Conservation (phyloP, 257 asterid species). For the Solanum paucissectum region DNA sequence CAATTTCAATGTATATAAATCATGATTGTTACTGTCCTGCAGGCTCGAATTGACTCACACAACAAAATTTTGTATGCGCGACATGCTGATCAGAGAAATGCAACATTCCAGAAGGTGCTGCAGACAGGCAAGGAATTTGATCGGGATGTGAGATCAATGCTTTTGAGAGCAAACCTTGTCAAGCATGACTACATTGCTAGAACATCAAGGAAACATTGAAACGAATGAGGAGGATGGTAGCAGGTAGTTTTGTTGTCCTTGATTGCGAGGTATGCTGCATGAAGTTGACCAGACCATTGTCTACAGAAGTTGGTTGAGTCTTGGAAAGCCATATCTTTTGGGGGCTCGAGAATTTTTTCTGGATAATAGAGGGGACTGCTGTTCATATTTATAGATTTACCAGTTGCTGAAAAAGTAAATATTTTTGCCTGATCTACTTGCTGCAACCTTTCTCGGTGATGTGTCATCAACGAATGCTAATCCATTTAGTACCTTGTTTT, state of each 20-base stretch:
- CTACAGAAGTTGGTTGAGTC: not conserved
- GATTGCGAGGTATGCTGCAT: not conserved
- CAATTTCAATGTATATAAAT: not conserved
- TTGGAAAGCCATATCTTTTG: not conserved
- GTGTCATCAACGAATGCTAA: not conserved
- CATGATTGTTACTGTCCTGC: slow-evolving; percentile 10
- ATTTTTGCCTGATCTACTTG: not conserved
- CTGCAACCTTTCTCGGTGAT: not conserved
- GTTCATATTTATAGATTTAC: not conserved
- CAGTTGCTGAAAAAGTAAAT: not conserved
- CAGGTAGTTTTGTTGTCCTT: not conserved
- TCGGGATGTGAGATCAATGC: slow-evolving; percentile 71
- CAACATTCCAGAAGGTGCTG: slow-evolving; percentile 81
- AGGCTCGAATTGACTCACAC: slow-evolving; percentile 97
- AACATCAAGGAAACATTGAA: slow-evolving; percentile 44
- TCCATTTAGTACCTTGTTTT: not conserved
- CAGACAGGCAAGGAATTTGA: slow-evolving; percentile 78
- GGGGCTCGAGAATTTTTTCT: not conserved
- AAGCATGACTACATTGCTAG: slow-evolving; percentile 55
- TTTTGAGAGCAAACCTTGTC: slow-evolving; percentile 79
- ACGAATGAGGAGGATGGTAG: not conserved
- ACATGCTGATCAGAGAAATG: slow-evolving; percentile 91
- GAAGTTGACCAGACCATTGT: not conserved
- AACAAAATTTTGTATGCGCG: slow-evolving; percentile 92
- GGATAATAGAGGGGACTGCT: not conserved